Percentiles rank a stretch among this genome's conserved stretches.
Evolutionary conservation across 208 protist species (phyloP).

Genomic region (Trypanosoma melophagium): DNA sequence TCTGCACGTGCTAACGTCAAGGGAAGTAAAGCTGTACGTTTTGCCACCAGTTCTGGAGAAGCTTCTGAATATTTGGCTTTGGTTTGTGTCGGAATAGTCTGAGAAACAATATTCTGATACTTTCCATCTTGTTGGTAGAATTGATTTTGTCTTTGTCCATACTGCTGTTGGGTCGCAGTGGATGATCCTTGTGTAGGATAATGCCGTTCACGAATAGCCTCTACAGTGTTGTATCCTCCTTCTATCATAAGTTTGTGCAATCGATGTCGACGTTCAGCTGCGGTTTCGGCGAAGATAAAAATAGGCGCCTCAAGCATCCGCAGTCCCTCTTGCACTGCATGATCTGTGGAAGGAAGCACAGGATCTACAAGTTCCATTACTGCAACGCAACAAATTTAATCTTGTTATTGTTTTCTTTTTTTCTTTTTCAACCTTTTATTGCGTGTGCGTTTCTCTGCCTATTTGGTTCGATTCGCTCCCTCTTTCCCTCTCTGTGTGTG

Average conservation of each 20-base stretch:
- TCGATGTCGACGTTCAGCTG: constrained; percentile 21
- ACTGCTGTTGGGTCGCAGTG: background rate
- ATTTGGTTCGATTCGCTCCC: too few species aligned
- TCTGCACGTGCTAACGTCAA: constrained; percentile 46
- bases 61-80: constrained; percentile 32
- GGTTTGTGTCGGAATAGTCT: background rate
- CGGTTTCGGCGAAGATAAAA: constrained; percentile 30
- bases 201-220: constrained; percentile 13
- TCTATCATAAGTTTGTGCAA: constrained; percentile 32
- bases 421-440: too few species aligned
- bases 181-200: background rate
- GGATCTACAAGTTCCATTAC: constrained; percentile 34
- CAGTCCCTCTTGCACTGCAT: constrained; percentile 22
- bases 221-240: constrained; percentile 12
- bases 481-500: too few species aligned
- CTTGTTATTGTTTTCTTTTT: background rate
- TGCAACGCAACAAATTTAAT: too few species aligned
- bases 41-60: constrained; percentile 36
- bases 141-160: background rate
- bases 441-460: too few species aligned
- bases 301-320: constrained; percentile 27
- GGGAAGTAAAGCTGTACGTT: constrained; percentile 52
- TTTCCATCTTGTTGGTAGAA: background rate
- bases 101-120: background rate
- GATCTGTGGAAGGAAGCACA: constrained; percentile 28